Percentiles rank a stretch among this genome's conserved stretches.
These are phyloP conservation scores for Boletus speciosus DNA, from an alignment of 768 basidiomycete genomes.

Conservation along the genomic window DNA sequence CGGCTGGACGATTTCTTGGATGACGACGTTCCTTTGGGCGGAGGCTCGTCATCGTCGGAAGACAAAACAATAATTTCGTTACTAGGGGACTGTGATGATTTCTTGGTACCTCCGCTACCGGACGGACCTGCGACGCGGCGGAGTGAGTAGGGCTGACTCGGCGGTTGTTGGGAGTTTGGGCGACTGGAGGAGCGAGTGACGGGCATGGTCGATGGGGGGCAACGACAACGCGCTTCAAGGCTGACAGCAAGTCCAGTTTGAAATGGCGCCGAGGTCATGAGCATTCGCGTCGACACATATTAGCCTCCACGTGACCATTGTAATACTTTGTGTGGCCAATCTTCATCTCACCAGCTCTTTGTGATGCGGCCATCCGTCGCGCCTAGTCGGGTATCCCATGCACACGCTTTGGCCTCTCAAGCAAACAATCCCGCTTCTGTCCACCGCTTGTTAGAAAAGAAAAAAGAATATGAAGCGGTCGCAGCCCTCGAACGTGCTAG, in stretches of 20 bases:
- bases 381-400: constrained; percentile 49
- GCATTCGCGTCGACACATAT: constrained; percentile 10
- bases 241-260: background rate
- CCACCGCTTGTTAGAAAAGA: constrained; percentile 67
- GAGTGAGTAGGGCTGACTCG: constrained; percentile 1
- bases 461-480: constrained; percentile 77
- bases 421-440: constrained; percentile 45
- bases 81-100: constrained; percentile 13
- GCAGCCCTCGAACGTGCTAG: constrained; percentile 67
- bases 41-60: constrained; percentile 30
- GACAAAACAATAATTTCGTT: constrained; percentile 33
- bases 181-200: constrained; percentile 29
- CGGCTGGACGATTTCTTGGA: constrained; percentile 12
- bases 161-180: constrained; percentile 3
- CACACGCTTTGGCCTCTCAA: constrained; percentile 34
- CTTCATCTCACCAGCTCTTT: background rate
- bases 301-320: constrained; percentile 11
- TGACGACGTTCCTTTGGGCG: constrained; percentile 16
- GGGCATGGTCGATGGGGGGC: constrained; percentile 18
- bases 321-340: background rate
- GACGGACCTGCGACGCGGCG: constrained; percentile 7
- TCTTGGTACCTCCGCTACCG: constrained; percentile 11
- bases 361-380: constrained; percentile 56
- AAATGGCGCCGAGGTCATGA: background rate
- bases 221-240: background rate